phyloP scores from a whole-genome alignment of 2,329 filamentous ascomycete species.

The Aschersonia sp. region DNA sequence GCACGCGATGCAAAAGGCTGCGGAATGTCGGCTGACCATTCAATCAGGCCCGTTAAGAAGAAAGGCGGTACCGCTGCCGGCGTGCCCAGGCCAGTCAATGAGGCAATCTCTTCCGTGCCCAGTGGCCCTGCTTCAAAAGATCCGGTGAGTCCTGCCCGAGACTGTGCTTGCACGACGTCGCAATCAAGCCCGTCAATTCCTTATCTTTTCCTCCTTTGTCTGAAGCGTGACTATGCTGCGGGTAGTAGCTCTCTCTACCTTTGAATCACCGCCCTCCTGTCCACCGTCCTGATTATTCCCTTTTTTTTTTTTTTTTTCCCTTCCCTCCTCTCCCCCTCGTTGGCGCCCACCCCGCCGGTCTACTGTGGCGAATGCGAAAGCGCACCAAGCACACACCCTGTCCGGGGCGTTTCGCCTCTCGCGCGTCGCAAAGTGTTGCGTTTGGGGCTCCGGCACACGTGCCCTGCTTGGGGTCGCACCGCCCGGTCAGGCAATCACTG shows the following conservation, averaged over 20 bases:
- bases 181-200: too few species aligned
- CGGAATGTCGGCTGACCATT: background rate
- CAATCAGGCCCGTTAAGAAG: slow-evolving; percentile 54
- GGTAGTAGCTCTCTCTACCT: too few species aligned
- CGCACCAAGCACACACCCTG: too few species aligned
- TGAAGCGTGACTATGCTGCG: too few species aligned
- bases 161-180: too few species aligned
- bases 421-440: background rate
- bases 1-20: too few species aligned
- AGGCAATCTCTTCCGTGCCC: slow-evolving; percentile 42
- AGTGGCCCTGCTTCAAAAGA: slow-evolving; percentile 37
- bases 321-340: too few species aligned
- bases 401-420: background rate
- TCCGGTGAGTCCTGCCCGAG: slow-evolving; percentile 30
- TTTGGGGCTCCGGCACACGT: background rate
- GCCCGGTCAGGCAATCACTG: background rate
- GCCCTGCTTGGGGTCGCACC: background rate
- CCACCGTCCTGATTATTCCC: too few species aligned
- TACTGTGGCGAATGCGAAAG: background rate
- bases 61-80: slow-evolving; percentile 54
- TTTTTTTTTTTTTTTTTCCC: too few species aligned
- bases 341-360: background rate
- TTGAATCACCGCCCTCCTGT: too few species aligned
- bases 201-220: too few species aligned
- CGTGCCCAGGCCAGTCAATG: slow-evolving; percentile 49